Evolutionary conservation across 768 basidiomycete genomes (phyloP).

Genomic region (Suillus hirtellus): DNA sequence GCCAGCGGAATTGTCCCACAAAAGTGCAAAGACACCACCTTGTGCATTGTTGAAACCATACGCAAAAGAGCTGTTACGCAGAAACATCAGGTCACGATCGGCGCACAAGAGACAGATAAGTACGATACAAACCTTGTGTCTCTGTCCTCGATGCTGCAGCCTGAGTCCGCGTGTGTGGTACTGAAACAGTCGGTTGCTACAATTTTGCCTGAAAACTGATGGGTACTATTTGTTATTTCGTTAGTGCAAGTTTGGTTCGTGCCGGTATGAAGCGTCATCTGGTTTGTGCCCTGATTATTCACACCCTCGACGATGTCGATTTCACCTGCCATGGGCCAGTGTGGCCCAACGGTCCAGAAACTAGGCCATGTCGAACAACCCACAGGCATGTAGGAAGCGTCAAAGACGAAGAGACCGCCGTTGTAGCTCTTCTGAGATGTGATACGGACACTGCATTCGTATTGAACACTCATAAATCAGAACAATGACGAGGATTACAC

Average conservation of each 20-base stretch:
- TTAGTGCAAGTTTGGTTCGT: slow-evolving; percentile 39
- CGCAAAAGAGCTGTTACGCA: slow-evolving; percentile 37
- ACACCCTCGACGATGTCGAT: slow-evolving; percentile 80
- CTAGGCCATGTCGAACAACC: slow-evolving; percentile 69
- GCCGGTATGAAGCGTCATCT: slow-evolving; percentile 64
- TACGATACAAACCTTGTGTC: slow-evolving; percentile 20
- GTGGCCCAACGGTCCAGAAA: slow-evolving; percentile 52
- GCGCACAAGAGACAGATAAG: neutral
- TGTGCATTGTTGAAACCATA: slow-evolving; percentile 33
- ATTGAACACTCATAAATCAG: too few species aligned
- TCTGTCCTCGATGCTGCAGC: slow-evolving; percentile 50
- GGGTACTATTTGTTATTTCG: slow-evolving; percentile 12
- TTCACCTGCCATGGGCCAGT: slow-evolving; percentile 58
- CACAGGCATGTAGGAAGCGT: slow-evolving; percentile 67
- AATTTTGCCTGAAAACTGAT: slow-evolving; percentile 20
- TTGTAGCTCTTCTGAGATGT: slow-evolving; percentile 37
- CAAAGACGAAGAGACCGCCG: slow-evolving; percentile 71
- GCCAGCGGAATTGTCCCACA: slow-evolving; percentile 47
- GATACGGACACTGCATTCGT: too few species aligned
- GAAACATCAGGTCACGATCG: slow-evolving; percentile 37
- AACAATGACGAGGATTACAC: slow-evolving; percentile 16
- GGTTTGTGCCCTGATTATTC: slow-evolving; percentile 56
- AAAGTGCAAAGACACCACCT: slow-evolving; percentile 57
- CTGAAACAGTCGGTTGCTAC: slow-evolving; percentile 40
- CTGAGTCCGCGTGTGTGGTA: slow-evolving; percentile 40